Base-by-base conservation (phyloP, 2,329 filamentous ascomycete genomes). In the Colletotrichum euphorbiae region DNA sequence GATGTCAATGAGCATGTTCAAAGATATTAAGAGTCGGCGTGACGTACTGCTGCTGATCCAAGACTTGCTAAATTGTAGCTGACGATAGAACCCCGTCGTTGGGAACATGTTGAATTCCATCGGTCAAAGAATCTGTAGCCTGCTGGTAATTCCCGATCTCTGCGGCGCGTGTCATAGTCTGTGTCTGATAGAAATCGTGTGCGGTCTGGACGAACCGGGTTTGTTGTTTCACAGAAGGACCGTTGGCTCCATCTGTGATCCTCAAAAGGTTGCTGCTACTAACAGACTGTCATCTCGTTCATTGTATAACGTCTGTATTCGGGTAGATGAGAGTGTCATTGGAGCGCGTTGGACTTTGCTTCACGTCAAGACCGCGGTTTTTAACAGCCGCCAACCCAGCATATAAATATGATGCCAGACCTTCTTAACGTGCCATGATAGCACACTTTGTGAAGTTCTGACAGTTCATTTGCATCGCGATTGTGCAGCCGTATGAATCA, bases 381-480 rank as follows among this genome's bases (percentile, higher is more conserved):
- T 19, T 19, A 2, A 42, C 54, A 17, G 54, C 55, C 15, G 28
- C 24, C 33, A 38, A 19, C 12, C 36, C 17, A 6, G 21, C 55
- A n/a, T 58, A 43, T 4, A 58, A 19, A 38, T 45, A 58, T 17
- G 38, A 45, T 5, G 38, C 55, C 15, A 46, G 19, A 17, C 38
- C 21, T 19, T 42, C 17, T 8, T 45, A 15, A 19, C 38, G 55
- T n/a, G 38, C 21, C 2, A 46, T 15, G n/a, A 42, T 43, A n/a
- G 21, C 55, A 33, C 60, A 58, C 21, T 87, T 85, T 33, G 88
- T 87, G 57, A 73, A 74, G 28, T 71, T 69, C 6, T 56, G 19
- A 58, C 75, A 75, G 24, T 65, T 73, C 73, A 76, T 76, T 52
- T 75, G 72, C 31, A 76, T 65, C 15, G 67, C 70, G 6, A 73